Evolutionary conservation across 2,329 filamentous ascomycete genomes (phyloP), one percentile per base, ranked within the genome.

Genomic region (Claviceps sp.): DNA sequence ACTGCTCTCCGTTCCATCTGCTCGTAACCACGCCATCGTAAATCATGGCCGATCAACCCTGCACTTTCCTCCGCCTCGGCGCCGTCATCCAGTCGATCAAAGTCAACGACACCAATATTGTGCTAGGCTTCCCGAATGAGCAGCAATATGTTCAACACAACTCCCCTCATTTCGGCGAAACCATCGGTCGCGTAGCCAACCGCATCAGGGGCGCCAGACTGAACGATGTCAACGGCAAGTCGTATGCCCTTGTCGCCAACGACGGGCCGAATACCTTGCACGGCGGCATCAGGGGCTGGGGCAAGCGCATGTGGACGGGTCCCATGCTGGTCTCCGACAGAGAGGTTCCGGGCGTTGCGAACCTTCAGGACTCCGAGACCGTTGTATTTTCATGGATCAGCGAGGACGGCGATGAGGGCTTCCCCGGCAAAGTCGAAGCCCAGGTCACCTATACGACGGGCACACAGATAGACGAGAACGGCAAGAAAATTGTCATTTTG

Each of bases 161-260:
- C 70, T 72, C 68, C 11, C 82, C 87, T 1, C 90, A 82, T 73
- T 97, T 95, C 64, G 91, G 93, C 57, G 90, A 91, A 66, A 97
- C 88, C 45, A 95, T 97, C 65, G 93, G 93, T 51, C 86, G 82
- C 50, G 73, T 83, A 20, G 80, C 89, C 55, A 97, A 97, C 71
- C 84, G 91, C 52, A 81, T 95, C 64, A 78, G 80, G 52, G 73
- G 77, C 61, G 88, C 83, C 26, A 75, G 79, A 58, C 82, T 96
- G 64, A 70, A 82, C 57, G 75, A 74, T 49, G 69, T 96, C 59
- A 95, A 95, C 67, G 73, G 74, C 55, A 77, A 79, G 61, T 71
- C 76, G 3, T 93, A 94, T 67, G 61, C 74, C 16, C 75, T 97
- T 44, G 75, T 78, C 7, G 77, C 78, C 54, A 96, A 95, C 70